phyloP scores from a whole-genome alignment of 1,284 basidiomycete species.

The Cryptococcus sp. region DNA sequence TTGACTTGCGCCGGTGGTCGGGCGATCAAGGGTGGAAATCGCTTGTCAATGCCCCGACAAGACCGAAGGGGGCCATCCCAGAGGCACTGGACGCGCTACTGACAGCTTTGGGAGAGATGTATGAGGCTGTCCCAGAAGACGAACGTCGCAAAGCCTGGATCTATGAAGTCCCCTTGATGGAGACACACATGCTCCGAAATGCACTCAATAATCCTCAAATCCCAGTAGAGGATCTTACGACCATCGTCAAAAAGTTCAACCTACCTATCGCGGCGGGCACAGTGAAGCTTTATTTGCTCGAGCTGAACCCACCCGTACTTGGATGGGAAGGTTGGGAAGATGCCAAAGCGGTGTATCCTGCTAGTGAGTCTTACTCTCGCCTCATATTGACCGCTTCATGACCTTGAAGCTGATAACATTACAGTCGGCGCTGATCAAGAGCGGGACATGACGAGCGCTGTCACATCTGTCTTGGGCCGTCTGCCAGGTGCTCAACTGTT shows the following conservation, averaged over 20 bases:
- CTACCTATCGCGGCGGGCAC: slow-evolving; percentile 80
- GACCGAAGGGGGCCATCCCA: slow-evolving; percentile 66
- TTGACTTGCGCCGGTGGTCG: slow-evolving; percentile 83
- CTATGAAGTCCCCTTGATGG: slow-evolving; percentile 77
- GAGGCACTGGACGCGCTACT: slow-evolving; percentile 73
- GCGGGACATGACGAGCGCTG: slow-evolving; percentile 64
- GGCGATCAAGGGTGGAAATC: slow-evolving; percentile 61
- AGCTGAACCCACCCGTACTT: slow-evolving; percentile 75
- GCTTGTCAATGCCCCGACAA: slow-evolving; percentile 34
- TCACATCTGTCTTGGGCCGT: slow-evolving; percentile 68
- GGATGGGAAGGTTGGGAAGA: slow-evolving; percentile 88
- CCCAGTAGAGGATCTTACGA: slow-evolving; percentile 63
- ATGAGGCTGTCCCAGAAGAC: slow-evolving; percentile 65
- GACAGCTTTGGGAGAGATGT: slow-evolving; percentile 65
- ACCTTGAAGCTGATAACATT: slow-evolving; percentile 4
- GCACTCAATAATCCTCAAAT: slow-evolving; percentile 71
- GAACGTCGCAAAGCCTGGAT: slow-evolving; percentile 92
- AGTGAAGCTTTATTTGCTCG: slow-evolving; percentile 78
- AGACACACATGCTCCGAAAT: slow-evolving; percentile 79
- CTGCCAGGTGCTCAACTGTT: slow-evolving; percentile 78
- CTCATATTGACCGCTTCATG: slow-evolving; percentile 5
- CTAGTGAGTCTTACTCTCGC: slow-evolving; percentile 47
- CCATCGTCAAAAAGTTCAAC: slow-evolving; percentile 75
- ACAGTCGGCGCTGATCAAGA: slow-evolving; percentile 65
- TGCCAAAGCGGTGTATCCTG: slow-evolving; percentile 76